Percentiles rank a stretch among this genome's conserved stretches.
These are phyloP conservation scores for Excoecaria agallocha DNA, from an alignment of 345 rosid genomes.

Conservation along the genomic window DNA sequence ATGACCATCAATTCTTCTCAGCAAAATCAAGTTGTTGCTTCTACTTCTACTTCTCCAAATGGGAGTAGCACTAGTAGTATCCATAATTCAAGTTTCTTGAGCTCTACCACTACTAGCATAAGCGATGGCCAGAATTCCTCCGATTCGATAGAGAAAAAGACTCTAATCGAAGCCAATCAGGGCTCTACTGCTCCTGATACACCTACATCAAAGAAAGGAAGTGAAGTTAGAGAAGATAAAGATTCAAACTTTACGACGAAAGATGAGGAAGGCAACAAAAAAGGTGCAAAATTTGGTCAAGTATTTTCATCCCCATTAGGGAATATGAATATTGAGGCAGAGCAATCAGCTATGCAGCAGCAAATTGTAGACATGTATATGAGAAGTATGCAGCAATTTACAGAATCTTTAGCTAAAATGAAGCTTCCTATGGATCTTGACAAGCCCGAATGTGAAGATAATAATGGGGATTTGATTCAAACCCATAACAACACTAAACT, in stretches of 20 bases:
- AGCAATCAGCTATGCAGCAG: slow-evolving; percentile 86
- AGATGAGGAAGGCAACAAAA: slow-evolving; percentile 26
- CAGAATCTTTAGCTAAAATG: slow-evolving; percentile 88
- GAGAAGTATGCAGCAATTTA: slow-evolving; percentile 92
- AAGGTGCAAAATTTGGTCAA: slow-evolving; percentile 28
- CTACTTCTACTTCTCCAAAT: slow-evolving; percentile 30
- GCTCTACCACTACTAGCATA: slow-evolving; percentile 72
- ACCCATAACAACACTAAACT: slow-evolving; percentile 26
- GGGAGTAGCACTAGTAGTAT: slow-evolving; percentile 57
- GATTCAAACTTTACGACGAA: slow-evolving; percentile 15
- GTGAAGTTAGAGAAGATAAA: slow-evolving; percentile 27
- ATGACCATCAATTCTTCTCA: slow-evolving; percentile 47
- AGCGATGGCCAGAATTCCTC: slow-evolving; percentile 70
- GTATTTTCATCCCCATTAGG: slow-evolving; percentile 44
- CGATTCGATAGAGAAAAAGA: slow-evolving; percentile 54
- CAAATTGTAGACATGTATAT: slow-evolving; percentile 96
- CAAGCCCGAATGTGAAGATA: slow-evolving; percentile 38
- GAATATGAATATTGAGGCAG: slow-evolving; percentile 53
- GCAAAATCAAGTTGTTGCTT: slow-evolving; percentile 27
- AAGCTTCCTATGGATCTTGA: slow-evolving; percentile 85
- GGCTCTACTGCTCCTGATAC: slow-evolving; percentile 45
- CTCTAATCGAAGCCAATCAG: slow-evolving; percentile 30
- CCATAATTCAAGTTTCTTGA: slow-evolving; percentile 48
- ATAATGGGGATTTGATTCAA: slow-evolving; percentile 34
- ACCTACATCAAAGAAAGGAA: slow-evolving; percentile 50